Evolutionary conservation across 768 basidiomycete species (phyloP).

Genomic region (Calocybe indica): DNA sequence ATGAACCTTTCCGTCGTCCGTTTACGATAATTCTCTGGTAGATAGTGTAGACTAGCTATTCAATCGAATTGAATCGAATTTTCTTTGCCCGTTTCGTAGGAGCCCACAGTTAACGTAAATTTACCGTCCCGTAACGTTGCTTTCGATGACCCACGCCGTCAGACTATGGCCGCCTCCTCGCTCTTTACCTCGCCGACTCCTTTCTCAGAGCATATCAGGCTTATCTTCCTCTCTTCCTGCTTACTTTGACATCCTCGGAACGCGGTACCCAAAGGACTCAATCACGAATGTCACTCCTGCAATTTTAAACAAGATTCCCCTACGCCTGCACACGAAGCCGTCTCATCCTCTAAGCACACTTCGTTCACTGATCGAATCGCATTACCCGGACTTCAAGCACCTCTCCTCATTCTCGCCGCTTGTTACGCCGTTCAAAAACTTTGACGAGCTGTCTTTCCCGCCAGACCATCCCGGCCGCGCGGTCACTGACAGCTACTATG

Average conservation of each 20-base stretch:
- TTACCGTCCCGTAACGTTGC: not conserved
- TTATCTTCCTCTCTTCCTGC: conserved; percentile 11
- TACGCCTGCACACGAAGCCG: conserved; percentile 68
- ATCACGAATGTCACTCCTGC: conserved; percentile 82
- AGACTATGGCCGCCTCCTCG: conserved; percentile 6
- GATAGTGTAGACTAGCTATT: conserved; percentile 28
- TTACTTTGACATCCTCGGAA: conserved; percentile 50
- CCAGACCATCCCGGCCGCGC: conserved; percentile 89
- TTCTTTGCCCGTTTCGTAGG: not conserved
- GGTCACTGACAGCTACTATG: conserved; percentile 91
- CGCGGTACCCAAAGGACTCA: conserved; percentile 67
- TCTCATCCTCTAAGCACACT: conserved; percentile 86
- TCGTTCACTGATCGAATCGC: conserved; percentile 75
- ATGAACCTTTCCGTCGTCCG: conserved; percentile 5
- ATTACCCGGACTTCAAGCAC: conserved; percentile 71
- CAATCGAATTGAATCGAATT: conserved; percentile 5
- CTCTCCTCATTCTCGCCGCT: conserved; percentile 79
- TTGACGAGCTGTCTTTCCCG: conserved; percentile 95
- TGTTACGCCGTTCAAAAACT: conserved; percentile 88
- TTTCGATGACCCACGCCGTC: not conserved
- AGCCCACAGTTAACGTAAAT: not conserved
- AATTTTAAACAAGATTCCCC: conserved; percentile 75
- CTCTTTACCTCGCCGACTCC: conserved; percentile 1
- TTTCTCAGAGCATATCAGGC: conserved; percentile 8
- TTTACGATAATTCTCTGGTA: conserved; percentile 21